Base-by-base conservation (phyloP, 257 asterid species). In the Nemophila menziesii region DNA sequence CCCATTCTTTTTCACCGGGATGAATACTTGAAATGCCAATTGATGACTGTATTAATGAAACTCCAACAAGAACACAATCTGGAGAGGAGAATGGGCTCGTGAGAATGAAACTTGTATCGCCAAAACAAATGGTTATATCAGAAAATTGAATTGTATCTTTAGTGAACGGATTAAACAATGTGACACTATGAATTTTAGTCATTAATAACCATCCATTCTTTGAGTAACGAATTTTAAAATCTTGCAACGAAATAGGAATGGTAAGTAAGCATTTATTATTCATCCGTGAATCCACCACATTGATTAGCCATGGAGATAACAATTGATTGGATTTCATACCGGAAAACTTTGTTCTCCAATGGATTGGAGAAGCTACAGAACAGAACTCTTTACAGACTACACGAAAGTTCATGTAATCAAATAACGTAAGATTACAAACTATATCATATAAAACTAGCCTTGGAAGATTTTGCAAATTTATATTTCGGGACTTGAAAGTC, bases 331-430 rank as follows among this genome's bases (percentile, higher is more conserved):
- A 4, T 10, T 38, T 16, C 43, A 38, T 12, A 5, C 43, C 43
- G 13, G 19, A 3, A 2, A 38, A 38, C 8, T 16, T 18, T 2
- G 7, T 38, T 38, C 6, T 38, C 43, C 43, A 38, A n/a, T 11
- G 16, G 4, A 13, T 38, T 4, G 43, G 18, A 38, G 43, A 18
- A 11, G 43, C 43, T 38, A 38, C 16, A 12, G 16, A 3, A 13
- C 7, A 13, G 9, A 2, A 38, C 16, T 2, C 9, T 1, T 3
- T 38, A 16, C 43, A 1, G 16, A 11, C 43, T 5, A 8, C 2
- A 13, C 43, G 43, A 38, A 38, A 38, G 8, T 38, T 38, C 43
- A 38, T 38, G 16, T 38, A 38, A 38, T 38, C 43, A 8, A 13
- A 16, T 13, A 38, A 38, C 6, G 18, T 38, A 16, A 38, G 43